Conservation (phyloP, 176 grass and related monocot species). For the Melocanna baccifera region DNA sequence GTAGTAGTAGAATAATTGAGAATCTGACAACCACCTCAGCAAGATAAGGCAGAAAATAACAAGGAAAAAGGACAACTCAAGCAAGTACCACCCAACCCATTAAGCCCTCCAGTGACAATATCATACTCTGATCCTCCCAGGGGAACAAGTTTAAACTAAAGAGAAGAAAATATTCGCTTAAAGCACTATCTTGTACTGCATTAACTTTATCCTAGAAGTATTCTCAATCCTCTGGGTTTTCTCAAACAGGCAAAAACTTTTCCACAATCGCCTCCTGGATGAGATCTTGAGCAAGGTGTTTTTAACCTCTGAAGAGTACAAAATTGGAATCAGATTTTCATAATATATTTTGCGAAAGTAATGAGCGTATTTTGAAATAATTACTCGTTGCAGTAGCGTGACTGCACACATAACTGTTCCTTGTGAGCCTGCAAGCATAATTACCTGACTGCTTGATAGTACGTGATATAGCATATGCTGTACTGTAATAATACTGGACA, state of each 20-base stretch:
- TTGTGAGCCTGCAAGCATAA: background rate
- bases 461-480: background rate
- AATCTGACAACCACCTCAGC: constrained; percentile 5
- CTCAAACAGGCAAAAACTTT: background rate
- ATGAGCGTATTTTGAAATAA: background rate
- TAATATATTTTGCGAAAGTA: background rate
- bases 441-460: background rate
- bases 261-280: background rate
- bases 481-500: background rate
- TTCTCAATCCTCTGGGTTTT: background rate
- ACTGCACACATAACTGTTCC: background rate
- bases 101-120: background rate
- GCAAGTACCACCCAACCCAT: background rate
- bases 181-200: background rate
- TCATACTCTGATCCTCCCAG: background rate
- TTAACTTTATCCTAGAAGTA: constrained; percentile 6
- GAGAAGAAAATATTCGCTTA: background rate
- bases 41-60: background rate
- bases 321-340: background rate
- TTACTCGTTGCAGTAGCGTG: background rate
- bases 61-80: constrained; percentile 14
- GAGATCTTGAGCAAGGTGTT: background rate
- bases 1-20: background rate
- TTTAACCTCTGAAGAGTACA: constrained; percentile 27
- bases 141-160: background rate